Percentiles rank a stretch among this genome's conserved stretches.
phyloP scores from a whole-genome alignment of 805 yeast species.

The Ogataea angusta region DNA sequence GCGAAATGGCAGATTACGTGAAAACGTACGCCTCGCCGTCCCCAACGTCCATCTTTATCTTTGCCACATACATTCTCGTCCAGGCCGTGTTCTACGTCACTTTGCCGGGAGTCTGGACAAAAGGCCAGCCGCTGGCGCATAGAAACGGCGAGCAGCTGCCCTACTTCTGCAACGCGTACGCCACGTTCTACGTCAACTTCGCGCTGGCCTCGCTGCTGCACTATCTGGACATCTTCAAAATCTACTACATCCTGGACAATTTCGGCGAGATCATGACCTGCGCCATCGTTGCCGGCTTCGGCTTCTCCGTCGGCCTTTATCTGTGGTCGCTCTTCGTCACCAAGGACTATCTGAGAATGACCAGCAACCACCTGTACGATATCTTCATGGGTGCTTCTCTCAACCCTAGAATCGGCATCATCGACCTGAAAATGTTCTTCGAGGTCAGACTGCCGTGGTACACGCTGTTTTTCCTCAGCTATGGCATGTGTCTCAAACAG shows the following conservation, averaged over 20 bases:
- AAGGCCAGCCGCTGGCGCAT: conserved; percentile 90
- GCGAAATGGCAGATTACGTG: conserved; percentile 43
- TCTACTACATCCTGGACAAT: conserved; percentile 71
- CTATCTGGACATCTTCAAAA: conserved; percentile 66
- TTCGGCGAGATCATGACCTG: conserved; percentile 93
- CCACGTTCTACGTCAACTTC: conserved; percentile 72
- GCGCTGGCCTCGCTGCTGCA: conserved; percentile 60
- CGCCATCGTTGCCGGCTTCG: conserved; percentile 77
- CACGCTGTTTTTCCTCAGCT: conserved; percentile 71
- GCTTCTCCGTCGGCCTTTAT: conserved; percentile 67
- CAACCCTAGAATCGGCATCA: conserved; percentile 89
- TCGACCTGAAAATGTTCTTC: conserved; percentile 94
- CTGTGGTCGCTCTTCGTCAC: conserved; percentile 60
- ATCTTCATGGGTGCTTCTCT: conserved; percentile 96
- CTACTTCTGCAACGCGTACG: conserved; percentile 89
- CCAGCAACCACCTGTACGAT: conserved; percentile 88
- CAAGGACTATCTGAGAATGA: conserved; percentile 82
- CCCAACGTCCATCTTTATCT: conserved; percentile 60
- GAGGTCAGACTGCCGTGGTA: conserved; percentile 98
- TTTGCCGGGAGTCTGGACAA: conserved; percentile 91
- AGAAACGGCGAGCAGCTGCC: conserved; percentile 77
- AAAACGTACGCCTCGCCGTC: conserved; percentile 57
- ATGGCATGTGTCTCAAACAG: conserved; percentile 76
- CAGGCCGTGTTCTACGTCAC: conserved; percentile 77
- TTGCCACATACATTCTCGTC: conserved; percentile 61